These are phyloP conservation scores for Pisolithus microcarpus DNA, from an alignment of 768 basidiomycete species.

Conservation along the genomic window DNA sequence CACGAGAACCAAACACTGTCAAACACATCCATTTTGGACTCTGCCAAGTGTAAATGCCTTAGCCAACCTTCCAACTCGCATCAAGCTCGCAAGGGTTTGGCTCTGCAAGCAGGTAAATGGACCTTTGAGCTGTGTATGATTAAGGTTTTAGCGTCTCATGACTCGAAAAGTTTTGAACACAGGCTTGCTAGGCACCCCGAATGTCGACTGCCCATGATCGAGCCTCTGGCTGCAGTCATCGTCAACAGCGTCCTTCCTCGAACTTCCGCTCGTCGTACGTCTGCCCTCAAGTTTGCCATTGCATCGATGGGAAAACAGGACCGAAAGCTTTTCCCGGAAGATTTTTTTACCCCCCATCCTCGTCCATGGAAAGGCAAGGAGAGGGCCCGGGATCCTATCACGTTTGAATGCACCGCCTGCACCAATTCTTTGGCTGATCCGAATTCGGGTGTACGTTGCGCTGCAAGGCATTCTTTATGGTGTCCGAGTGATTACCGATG, in stretches of 20 bases:
- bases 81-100: not conserved
- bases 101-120: not conserved
- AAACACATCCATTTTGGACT: not conserved
- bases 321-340: constrained; percentile 29
- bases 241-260: constrained; percentile 39
- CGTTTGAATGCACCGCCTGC: constrained; percentile 26
- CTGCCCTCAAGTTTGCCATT: constrained; percentile 23
- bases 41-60: not conserved
- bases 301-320: constrained; percentile 25
- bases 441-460: constrained; percentile 41
- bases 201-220: constrained; percentile 47
- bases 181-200: constrained; percentile 13
- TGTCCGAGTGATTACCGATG: constrained; percentile 27
- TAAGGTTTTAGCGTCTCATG: not conserved
- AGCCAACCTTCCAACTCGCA: not conserved
- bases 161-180: not conserved
- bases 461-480: constrained; percentile 41
- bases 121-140: not conserved
- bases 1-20: not conserved
- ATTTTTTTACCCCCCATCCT: constrained; percentile 53
- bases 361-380: constrained; percentile 50
- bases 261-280: constrained; percentile 17
- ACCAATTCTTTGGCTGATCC: constrained; percentile 1
- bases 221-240: constrained; percentile 52
- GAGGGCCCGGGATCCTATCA: constrained; percentile 28